phyloP scores from a whole-genome alignment of 768 basidiomycete species.

The Naematelia aurantialba region DNA sequence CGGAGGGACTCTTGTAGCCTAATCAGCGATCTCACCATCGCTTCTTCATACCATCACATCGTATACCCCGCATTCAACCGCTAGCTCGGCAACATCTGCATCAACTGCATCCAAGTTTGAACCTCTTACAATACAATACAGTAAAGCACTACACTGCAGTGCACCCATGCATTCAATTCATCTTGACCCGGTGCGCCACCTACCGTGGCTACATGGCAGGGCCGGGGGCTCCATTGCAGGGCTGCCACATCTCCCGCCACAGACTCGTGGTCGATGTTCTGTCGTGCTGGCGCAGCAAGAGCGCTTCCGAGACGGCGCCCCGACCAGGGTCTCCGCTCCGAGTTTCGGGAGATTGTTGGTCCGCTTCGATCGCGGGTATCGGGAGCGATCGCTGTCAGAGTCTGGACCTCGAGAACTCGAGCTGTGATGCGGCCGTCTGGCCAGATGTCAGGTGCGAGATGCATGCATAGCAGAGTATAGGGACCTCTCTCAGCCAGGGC shows the following conservation, averaged over 20 bases:
- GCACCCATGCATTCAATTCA: slow-evolving; percentile 10
- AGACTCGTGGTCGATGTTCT: too few relatives aligned
- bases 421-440: too few relatives aligned
- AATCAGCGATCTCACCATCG: not conserved
- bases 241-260: too few relatives aligned
- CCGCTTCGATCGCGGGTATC: not conserved
- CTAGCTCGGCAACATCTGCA: slow-evolving; percentile 6
- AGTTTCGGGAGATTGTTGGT: too few relatives aligned
- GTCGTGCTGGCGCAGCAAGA: too few relatives aligned
- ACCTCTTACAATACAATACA: not conserved
- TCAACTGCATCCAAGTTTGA: slow-evolving; percentile 23
- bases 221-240: too few relatives aligned
- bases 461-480: too few relatives aligned
- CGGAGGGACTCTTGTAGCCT: not conserved
- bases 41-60: not conserved
- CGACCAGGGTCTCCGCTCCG: not conserved
- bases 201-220: not conserved
- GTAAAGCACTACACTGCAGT: not conserved
- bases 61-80: slow-evolving; percentile 12
- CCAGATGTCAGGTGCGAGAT: too few relatives aligned
- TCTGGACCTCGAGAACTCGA: too few relatives aligned
- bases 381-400: too few relatives aligned
- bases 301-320: not conserved
- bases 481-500: too few relatives aligned
- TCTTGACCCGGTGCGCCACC: not conserved